Conservation (phyloP, 225 moss, liverwort and hornwort species). For the Marchantia paleacea region DNA sequence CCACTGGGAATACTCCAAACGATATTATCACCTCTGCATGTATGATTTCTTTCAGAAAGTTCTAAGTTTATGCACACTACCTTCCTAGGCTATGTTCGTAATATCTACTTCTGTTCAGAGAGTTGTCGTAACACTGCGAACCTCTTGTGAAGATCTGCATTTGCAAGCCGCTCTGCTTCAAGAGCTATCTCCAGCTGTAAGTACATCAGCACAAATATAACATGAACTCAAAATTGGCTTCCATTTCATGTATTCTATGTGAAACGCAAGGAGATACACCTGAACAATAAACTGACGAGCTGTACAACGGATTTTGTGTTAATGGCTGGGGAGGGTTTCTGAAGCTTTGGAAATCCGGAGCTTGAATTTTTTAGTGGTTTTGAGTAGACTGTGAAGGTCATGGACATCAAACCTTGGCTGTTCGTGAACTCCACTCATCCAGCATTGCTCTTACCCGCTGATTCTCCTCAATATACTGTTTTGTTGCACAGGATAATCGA, state of each 20-base stretch:
- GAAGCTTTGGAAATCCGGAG: not conserved
- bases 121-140: constrained; percentile 34
- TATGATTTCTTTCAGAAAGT: not conserved
- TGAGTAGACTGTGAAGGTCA: not conserved
- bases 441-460: constrained; percentile 84
- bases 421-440: constrained; percentile 93
- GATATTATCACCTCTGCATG: not conserved
- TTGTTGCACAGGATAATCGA: not conserved
- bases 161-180: constrained; percentile 47
- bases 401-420: constrained; percentile 61
- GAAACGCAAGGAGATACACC: not conserved
- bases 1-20: not conserved
- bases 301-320: too few relatives aligned
- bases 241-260: not conserved
- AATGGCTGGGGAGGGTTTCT: too few relatives aligned
- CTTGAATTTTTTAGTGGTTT: not conserved
- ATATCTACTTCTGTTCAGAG: constrained; percentile 26
- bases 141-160: constrained; percentile 41
- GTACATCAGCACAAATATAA: not conserved
- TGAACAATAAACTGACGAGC: too few relatives aligned
- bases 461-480: constrained; percentile 88
- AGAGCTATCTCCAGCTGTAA: constrained; percentile 43
- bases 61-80: constrained; percentile 9
- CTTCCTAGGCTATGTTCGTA: not conserved
- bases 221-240: not conserved